Evolutionary conservation across 2,329 filamentous ascomycete species (phyloP), one percentile per base, ranked within the genome.

Genomic region (Botrytis tulipae): DNA sequence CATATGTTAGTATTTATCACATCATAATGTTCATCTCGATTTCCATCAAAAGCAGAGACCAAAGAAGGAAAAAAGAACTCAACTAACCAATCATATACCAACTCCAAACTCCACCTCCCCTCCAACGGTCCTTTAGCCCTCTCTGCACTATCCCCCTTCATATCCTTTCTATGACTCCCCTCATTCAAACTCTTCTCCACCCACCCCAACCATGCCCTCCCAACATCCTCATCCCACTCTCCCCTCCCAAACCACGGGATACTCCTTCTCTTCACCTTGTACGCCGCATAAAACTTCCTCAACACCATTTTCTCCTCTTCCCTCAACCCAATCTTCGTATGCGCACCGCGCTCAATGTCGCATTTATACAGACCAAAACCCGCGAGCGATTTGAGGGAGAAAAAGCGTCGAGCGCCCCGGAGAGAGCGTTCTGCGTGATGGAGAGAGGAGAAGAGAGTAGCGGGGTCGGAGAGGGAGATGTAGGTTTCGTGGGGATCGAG

Each of bases 1-100:
- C 73, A 72, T 18, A 75, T 51, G 7, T 72, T 76, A 67, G 77
- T 76, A 18, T 70, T 46, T 25, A 5, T 51, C 44, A 46, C 18
- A 25, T 25, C 9, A 51, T 51, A n/a, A 5, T 51, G 10, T 51
- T 18, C 51, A 32, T 57, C 51, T 18, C 6, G 1, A 57, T 18
- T 18, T 57, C 29, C 4, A 16, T 57, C n/a, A n/a, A 29, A 57
- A 57, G 14, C 51, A 57, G 51, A n/a, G 25, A 54, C 3, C 12
- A 29, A 66, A 46, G 44, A 22, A 46, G 8, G 2, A 46, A 22
- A 46, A 22, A 22, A 46, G 8, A 4, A 22, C 20, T 12, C 22
- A 42, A 51, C n/a, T n/a, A 4, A 70, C 67, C 51, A 70, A 35
- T 70, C 67, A 70, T 70, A 61, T 20, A 60, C 67, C 37, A 70